phyloP scores from a whole-genome alignment of 805 yeast genomes.

The Schizosaccharomyces japonicus region DNA sequence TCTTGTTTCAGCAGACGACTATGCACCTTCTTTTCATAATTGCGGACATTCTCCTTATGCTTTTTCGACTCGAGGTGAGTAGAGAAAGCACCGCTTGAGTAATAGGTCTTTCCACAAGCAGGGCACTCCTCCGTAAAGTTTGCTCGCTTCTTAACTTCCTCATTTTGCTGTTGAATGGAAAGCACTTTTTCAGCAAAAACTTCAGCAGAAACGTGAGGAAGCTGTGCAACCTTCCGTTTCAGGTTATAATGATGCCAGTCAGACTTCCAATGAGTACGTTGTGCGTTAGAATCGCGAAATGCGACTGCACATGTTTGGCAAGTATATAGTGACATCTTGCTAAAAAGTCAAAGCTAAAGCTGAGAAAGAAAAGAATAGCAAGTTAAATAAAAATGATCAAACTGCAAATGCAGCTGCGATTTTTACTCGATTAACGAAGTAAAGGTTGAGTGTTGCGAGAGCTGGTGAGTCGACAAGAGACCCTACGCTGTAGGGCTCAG shows the following conservation, averaged over 20 bases:
- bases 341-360: too few species aligned
- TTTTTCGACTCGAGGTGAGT: constrained; percentile 11
- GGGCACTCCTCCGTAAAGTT: constrained; percentile 8
- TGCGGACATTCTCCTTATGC: constrained; percentile 9
- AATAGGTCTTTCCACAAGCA: constrained; percentile 11
- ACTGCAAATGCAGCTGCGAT: too few species aligned
- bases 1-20: not conserved
- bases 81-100: constrained; percentile 12
- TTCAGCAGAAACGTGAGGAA: constrained; percentile 49
- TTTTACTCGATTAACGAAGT: too few species aligned
- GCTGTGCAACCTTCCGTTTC: constrained; percentile 70
- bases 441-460: too few species aligned
- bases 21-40: not conserved
- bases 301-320: constrained; percentile 76
- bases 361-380: too few species aligned
- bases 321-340: constrained; percentile 35
- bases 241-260: constrained; percentile 96
- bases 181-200: constrained; percentile 47
- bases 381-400: too few species aligned
- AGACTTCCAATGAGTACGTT: constrained; percentile 82
- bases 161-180: constrained; percentile 14
- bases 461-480: too few species aligned
- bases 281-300: constrained; percentile 61
- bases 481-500: too few species aligned
- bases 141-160: constrained; percentile 9